Evolutionary conservation across 768 basidiomycete genomes (phyloP).

Genomic region (Russula sp.): DNA sequence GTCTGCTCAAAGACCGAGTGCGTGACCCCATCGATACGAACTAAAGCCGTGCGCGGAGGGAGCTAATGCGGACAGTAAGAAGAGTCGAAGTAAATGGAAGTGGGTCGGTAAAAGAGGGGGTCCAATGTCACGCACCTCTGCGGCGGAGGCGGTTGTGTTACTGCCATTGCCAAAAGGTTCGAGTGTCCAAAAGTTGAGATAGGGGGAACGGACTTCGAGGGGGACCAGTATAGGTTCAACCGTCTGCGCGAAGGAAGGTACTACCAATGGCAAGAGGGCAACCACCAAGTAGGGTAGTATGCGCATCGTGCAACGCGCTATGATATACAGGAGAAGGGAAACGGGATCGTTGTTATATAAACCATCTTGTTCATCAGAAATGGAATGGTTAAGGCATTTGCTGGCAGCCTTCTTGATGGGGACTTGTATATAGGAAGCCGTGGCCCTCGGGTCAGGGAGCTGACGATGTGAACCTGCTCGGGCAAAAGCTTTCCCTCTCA

Average conservation of each 20-base stretch:
- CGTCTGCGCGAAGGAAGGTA: neutral
- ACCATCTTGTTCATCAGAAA: no score
- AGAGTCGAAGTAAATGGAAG: neutral
- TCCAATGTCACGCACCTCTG: neutral
- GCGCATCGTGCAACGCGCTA: neutral
- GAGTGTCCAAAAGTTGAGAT: conserved; percentile 14
- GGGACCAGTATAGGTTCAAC: neutral
- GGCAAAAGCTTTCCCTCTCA: conserved; percentile 40
- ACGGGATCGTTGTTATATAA: no score
- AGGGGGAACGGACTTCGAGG: conserved; percentile 16
- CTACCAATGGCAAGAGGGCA: neutral
- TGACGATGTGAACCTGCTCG: no score
- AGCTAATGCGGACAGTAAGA: neutral
- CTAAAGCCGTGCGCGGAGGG: neutral
- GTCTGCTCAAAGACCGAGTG: neutral
- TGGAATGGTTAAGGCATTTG: no score
- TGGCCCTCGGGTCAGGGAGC: no score
- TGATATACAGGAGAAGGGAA: neutral
- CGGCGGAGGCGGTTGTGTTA: neutral
- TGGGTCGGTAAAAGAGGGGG: neutral
- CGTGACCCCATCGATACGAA: conserved; percentile 9
- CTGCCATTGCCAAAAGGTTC: no score
- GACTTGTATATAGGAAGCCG: no score
- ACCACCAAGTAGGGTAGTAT: neutral
- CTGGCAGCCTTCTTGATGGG: no score